A percentile compares a stretch with the other conserved stretches of the same genome.
Evolutionary conservation across 805 yeast genomes (phyloP).

Genomic region (Blastobotrys americana): DNA sequence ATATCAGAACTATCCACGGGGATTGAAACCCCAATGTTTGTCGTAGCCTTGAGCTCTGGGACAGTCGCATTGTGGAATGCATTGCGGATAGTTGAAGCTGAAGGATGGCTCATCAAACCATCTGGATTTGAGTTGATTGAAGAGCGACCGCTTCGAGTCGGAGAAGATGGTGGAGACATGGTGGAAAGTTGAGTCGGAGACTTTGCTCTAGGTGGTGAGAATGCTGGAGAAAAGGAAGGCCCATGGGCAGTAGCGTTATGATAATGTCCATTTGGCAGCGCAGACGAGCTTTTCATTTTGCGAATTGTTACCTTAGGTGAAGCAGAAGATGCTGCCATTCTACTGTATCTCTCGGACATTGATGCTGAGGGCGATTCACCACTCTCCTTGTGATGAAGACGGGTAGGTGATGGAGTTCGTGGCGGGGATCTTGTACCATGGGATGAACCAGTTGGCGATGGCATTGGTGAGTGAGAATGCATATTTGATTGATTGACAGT

Average conservation of each 20-base stretch:
- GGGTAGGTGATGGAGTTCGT: neutral
- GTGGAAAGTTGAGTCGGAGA: neutral
- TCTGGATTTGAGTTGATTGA: neutral
- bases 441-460: neutral
- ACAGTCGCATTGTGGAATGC: neutral
- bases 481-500: constrained; percentile 2
- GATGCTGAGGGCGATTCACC: neutral
- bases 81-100: neutral
- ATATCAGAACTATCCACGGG: constrained; percentile 1
- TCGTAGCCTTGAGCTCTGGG: neutral
- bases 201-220: neutral
- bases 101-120: neutral
- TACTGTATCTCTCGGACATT: neutral
- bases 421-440: neutral
- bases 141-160: neutral
- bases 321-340: neutral
- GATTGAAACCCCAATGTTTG: too few species aligned
- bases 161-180: constrained; percentile 1
- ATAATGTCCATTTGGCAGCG: neutral
- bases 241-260: constrained; percentile 1
- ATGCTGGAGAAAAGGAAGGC: neutral
- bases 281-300: neutral
- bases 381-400: neutral
- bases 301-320: neutral
- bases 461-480: constrained; percentile 1